Base-by-base conservation (phyloP, 345 rosid species). In the Hevea brasiliensis region DNA sequence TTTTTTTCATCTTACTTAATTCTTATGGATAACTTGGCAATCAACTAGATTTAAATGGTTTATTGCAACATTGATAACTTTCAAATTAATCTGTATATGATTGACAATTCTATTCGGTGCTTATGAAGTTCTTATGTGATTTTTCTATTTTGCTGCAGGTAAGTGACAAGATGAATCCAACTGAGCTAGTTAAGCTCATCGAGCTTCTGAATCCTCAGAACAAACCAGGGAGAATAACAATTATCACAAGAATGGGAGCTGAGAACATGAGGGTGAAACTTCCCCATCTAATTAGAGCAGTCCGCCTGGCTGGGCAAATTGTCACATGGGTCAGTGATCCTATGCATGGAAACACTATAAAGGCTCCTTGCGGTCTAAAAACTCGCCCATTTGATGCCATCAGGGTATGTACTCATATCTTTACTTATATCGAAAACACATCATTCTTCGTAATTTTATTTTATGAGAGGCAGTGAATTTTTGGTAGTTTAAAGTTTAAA, bases 321-420 rank as follows among this genome's bases (percentile, higher is more conserved):
- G 96, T 90, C 74, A 90, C 96, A 23, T 92, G 98, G 96, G 94
- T 92, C 74, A 90, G 96, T 76, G 98, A 92, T 81, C 98, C 98
- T 60, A 90, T 92, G 98, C 98, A 92, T 55, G 97, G 97, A 69
- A 92, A 92, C 91, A 92, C 97, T 78, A 90, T 92, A 59, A 92
- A 92, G 84, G 96, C 97, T 80, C 98, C 98, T n/a, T 89, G 92
- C 12, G 98, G 98, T 76, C 90, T 92, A 68, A 92, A 92, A 84
- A 92, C 97, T 74, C 94, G 98, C 44, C 97, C 98, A 9, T 92
- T 92, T 7, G 98, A 92, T 87, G 71, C 98, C 75, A 92, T 92
- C 79, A 56, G 79, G 79, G 74, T 70, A 76, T 8, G 70, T 63
- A 8, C 51, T 70, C 1, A 0, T 17, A 53, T 63, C 24, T 61